Evolutionary conservation across 192 early-diverging fungal genomes (phyloP), one percentile per base, ranked within the genome.

Genomic region (Coemansia javaensis): DNA sequence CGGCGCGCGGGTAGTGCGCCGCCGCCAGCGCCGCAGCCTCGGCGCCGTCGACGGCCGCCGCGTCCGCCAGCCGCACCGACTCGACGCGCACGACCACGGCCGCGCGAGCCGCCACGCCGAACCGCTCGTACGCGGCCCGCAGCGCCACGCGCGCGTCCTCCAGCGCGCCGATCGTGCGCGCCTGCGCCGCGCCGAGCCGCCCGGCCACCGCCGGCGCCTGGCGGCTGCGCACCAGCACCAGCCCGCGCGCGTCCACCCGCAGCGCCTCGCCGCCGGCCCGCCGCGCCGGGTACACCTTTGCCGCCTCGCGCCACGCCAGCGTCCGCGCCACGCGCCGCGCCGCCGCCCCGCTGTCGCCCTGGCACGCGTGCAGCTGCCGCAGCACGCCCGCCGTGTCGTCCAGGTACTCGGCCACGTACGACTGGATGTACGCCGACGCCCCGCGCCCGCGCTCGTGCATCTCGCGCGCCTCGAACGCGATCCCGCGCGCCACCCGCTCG

Each of bases 71-170:
- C 30, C 60, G 31, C 31, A 72, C 20, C 16, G 68, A 56, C 51
- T 72, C 68, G 0, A 72, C 56, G 7, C 62, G 46, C 13, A 65
- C 62, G 2, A 73, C 50, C 11, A 65, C 46, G 0, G 69, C 69
- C 1, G 50, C 69, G 18, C 21, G 45, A 13, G 36, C 41, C 2
- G 36, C 32, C 12, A 43, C 20, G 1, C 48, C 25, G 6, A 40
- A 40, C 20, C 37, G 25, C 14, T 35, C 16, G 18, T 56, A 42
- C 1, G 36, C 58, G 0, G 53, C 32, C 50, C 65, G 65, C 5
- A 73, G 51, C 11, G 58, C 58, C 22, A 73, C 40, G 17, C 69
- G 62, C 23, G 61, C 57, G 17, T 73, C 69, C 40, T 73, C 69
- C 33, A 73, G 36, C 1, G 63, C 42, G 11, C 56, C 53, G 12